Percentiles rank a stretch among this genome's conserved stretches.
Evolutionary conservation across 1,284 basidiomycete species (phyloP).

Genomic region (Papiliotrema flavescens): DNA sequence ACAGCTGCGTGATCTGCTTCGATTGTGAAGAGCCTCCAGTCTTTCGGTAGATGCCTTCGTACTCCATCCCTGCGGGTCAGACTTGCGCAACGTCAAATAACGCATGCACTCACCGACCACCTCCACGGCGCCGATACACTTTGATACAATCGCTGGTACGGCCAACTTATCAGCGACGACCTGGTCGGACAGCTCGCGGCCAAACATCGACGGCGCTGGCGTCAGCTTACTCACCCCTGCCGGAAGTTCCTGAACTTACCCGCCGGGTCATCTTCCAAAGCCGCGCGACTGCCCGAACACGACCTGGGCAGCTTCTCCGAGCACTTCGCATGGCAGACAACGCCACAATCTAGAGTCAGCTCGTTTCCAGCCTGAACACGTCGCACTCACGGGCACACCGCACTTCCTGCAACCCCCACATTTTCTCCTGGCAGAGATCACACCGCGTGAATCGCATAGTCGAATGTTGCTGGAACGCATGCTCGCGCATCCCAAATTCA

Average conservation of each 20-base stretch:
- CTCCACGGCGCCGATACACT: constrained; percentile 92
- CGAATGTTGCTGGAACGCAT: constrained; percentile 86
- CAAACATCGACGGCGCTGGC: constrained; percentile 85
- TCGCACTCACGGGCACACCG: constrained; percentile 73
- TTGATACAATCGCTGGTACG: constrained; percentile 87
- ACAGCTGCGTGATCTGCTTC: constrained; percentile 88
- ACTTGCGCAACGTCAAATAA: background rate
- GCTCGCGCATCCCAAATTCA: constrained; percentile 56
- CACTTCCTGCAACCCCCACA: constrained; percentile 91
- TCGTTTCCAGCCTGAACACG: background rate
- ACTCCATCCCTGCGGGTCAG: constrained; percentile 43
- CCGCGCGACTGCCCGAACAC: constrained; percentile 38
- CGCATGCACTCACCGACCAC: constrained; percentile 60
- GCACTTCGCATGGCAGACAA: constrained; percentile 52
- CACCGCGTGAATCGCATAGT: constrained; percentile 85
- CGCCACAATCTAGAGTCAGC: constrained; percentile 47
- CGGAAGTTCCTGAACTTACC: constrained; percentile 52
- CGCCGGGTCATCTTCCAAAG: constrained; percentile 43
- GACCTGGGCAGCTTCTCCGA: constrained; percentile 44
- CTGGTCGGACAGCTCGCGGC: constrained; percentile 80
- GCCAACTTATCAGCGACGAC: constrained; percentile 66
- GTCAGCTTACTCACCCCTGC: constrained; percentile 4
- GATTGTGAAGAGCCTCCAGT: constrained; percentile 89
- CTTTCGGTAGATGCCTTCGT: constrained; percentile 85
- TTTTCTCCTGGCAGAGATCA: constrained; percentile 93